phyloP scores from a whole-genome alignment of 345 rosid species.

The Draba incana region DNA sequence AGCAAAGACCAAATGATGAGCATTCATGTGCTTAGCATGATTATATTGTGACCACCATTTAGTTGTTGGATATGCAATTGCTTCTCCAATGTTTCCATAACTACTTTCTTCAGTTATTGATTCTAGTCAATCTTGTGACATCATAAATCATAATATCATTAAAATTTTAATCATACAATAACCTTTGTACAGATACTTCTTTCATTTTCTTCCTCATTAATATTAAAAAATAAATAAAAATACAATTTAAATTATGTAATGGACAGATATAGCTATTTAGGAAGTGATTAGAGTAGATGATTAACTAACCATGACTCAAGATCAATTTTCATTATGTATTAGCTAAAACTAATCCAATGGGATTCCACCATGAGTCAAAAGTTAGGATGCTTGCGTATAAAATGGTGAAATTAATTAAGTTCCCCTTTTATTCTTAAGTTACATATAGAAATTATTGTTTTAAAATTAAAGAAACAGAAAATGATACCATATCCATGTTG shows the following conservation, averaged over 20 bases:
- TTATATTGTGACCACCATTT: constrained; percentile 36
- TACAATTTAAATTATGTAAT: background rate
- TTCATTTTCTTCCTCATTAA: background rate
- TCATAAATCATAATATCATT: too few relatives aligned
- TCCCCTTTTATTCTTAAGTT: background rate
- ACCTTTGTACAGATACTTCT: background rate
- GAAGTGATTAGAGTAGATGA: background rate
- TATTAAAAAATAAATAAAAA: background rate
- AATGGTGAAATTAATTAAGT: background rate
- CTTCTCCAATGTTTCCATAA: constrained; percentile 26
- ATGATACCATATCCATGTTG: too few relatives aligned
- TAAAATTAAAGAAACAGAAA: background rate
- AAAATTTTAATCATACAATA: too few relatives aligned
- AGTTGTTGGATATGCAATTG: constrained; percentile 32
- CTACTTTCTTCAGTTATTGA: constrained; percentile 4
- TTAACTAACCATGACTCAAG: background rate
- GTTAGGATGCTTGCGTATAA: background rate
- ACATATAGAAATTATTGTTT: background rate
- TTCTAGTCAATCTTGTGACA: background rate
- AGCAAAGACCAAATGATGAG: constrained; percentile 44
- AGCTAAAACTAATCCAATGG: background rate
- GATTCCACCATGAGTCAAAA: background rate
- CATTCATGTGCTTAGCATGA: constrained; percentile 43
- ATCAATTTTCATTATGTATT: background rate
- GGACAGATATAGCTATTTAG: background rate